A percentile compares a stretch with the other conserved stretches of the same genome.
Evolutionary conservation across 1,139 yeast species (phyloP).

Genomic region (Zygosaccharomyces sapae): DNA sequence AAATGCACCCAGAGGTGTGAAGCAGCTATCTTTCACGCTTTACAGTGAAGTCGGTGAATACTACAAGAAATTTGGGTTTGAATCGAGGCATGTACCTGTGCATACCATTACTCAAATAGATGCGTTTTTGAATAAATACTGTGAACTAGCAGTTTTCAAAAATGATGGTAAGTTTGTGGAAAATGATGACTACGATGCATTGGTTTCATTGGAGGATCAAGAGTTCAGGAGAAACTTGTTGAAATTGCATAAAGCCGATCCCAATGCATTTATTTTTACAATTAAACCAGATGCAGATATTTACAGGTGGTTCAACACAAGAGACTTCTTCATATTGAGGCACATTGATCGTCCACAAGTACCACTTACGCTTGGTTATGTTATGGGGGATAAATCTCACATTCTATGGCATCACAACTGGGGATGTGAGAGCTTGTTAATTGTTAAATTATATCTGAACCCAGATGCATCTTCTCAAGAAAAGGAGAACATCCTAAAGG

Average conservation of each 20-base stretch:
- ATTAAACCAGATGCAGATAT: constrained; percentile 40
- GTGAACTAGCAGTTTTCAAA: constrained; percentile 16
- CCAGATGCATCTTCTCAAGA: constrained; percentile 14
- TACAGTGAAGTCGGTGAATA: constrained; percentile 74
- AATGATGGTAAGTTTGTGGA: constrained; percentile 31
- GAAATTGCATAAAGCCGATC: constrained; percentile 33
- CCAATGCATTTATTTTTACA: constrained; percentile 34
- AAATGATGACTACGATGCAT: constrained; percentile 36
- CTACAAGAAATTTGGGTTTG: constrained; percentile 57
- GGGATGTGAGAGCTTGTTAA: constrained; percentile 37
- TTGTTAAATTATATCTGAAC: constrained; percentile 33
- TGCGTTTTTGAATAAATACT: constrained; percentile 19
- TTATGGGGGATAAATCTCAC: constrained; percentile 34
- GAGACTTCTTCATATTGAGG: constrained; percentile 40
- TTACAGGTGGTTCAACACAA: constrained; percentile 43
- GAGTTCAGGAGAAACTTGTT: constrained; percentile 30
- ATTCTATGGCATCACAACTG: constrained; percentile 48
- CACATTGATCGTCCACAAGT: constrained; percentile 14
- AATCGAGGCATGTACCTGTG: constrained; percentile 46
- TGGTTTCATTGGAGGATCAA: constrained; percentile 36
- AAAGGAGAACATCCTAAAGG: constrained; percentile 18
- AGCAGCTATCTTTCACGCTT: constrained; percentile 46
- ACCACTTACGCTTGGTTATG: constrained; percentile 36
- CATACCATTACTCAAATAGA: constrained; percentile 30
- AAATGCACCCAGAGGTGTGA: constrained; percentile 26